phyloP scores from a whole-genome alignment of 148 eudicot genomes.

The Cornus controversa region DNA sequence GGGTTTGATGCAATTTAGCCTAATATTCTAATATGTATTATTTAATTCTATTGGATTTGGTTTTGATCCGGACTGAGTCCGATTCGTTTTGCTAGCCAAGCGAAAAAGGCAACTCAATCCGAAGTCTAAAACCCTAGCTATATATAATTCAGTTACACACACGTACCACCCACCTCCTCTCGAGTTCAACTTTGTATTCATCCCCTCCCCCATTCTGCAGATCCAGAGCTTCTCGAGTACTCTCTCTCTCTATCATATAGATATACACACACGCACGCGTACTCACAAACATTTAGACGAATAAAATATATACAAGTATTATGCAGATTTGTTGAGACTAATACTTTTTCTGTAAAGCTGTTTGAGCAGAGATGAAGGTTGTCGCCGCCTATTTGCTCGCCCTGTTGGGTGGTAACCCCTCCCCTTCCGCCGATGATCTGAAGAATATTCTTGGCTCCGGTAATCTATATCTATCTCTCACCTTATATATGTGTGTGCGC shows the following conservation, averaged over 20 bases:
- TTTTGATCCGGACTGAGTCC: no score
- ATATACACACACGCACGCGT: not conserved
- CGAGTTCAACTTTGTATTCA: not conserved
- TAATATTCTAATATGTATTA: no score
- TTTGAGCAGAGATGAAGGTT: slow-evolving; percentile 33
- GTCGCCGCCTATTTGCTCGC: slow-evolving; percentile 59
- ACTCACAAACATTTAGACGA: no score
- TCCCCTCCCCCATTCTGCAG: not conserved
- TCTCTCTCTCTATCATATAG: not conserved
- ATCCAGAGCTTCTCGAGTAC: not conserved
- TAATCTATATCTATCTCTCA: not conserved
- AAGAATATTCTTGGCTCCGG: slow-evolving; percentile 48
- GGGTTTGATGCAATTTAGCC: no score
- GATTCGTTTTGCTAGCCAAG: no score
- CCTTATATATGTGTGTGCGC: no score
- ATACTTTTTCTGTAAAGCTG: not conserved
- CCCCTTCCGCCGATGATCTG: slow-evolving; percentile 39
- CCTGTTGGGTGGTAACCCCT: slow-evolving; percentile 53
- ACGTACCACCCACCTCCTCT: no score
- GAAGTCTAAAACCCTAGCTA: not conserved
- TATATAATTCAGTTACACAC: no score
- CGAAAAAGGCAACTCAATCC: no score
- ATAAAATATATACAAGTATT: not conserved
- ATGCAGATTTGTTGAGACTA: not conserved
- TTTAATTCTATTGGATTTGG: no score